Evolutionary conservation across 2,329 filamentous ascomycete genomes (phyloP).

Genomic region (Aureobasidium sp.): DNA sequence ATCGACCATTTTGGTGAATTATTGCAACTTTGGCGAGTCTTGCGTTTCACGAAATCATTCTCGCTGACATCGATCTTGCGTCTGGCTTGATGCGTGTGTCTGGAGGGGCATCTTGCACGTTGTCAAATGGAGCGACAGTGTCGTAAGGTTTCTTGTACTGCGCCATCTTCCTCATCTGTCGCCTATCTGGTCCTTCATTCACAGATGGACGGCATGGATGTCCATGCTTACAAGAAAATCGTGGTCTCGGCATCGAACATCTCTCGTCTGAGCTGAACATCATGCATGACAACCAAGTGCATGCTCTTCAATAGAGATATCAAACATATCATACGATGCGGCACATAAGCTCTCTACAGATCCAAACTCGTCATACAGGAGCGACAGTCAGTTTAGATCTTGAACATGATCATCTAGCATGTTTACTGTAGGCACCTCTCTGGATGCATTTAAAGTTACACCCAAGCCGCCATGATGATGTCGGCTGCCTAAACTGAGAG

Average conservation of each 20-base stretch:
- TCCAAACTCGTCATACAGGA: background rate
- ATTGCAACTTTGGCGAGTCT: background rate
- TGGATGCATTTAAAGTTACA: background rate
- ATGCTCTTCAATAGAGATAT: background rate
- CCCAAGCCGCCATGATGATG: constrained; percentile 16
- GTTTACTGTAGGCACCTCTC: background rate
- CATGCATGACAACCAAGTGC: background rate
- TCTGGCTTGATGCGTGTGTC: background rate
- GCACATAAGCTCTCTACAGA: background rate
- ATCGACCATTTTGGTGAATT: background rate
- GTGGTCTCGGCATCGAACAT: background rate
- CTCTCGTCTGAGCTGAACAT: background rate
- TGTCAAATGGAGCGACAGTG: background rate
- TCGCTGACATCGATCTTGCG: background rate
- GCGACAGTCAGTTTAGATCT: background rate
- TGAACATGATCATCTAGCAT: background rate
- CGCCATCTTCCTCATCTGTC: background rate
- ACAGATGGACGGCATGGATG: background rate
- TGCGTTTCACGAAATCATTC: background rate
- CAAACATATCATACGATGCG: background rate
- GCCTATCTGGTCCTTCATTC: background rate
- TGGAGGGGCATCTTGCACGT: background rate
- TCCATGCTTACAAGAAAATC: background rate
- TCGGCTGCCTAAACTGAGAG: constrained; percentile 14
- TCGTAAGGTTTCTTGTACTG: background rate